Evolutionary conservation across 352 stramenopile genomes (phyloP).

Genomic region (Phytophthora citrophthora): DNA sequence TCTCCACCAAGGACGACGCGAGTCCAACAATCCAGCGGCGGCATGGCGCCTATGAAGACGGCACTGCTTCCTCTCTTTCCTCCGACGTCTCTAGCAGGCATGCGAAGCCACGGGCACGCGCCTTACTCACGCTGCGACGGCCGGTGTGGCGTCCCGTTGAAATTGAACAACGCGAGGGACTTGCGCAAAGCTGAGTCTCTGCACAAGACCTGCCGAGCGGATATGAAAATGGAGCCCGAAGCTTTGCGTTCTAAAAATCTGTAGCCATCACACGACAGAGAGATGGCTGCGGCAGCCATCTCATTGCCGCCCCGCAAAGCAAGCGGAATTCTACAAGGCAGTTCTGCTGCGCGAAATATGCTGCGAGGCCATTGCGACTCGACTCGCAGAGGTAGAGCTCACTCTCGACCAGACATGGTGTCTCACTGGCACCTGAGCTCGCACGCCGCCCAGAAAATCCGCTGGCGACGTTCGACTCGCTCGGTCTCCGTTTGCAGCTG

Average conservation of each 20-base stretch:
- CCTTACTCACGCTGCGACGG: constrained; percentile 12
- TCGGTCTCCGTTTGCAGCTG: neutral
- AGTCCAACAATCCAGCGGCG: constrained; percentile 7
- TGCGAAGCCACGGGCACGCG: constrained; percentile 9
- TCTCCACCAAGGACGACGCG: neutral
- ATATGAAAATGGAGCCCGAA: constrained; percentile 11
- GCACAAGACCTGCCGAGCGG: constrained; percentile 7
- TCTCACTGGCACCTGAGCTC: constrained; percentile 32
- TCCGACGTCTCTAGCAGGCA: neutral
- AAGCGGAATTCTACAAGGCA: too few species aligned
- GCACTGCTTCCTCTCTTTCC: neutral
- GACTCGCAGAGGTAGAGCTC: neutral
- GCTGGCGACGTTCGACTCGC: neutral
- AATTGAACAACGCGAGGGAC: constrained; percentile 30
- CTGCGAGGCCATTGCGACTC: too few species aligned
- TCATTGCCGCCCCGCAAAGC: neutral
- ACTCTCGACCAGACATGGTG: constrained; percentile 18
- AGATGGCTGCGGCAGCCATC: too few species aligned
- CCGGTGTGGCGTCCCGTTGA: constrained; percentile 14
- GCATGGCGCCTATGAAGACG: too few species aligned
- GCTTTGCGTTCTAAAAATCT: constrained; percentile 16
- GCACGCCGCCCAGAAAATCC: constrained; percentile 7
- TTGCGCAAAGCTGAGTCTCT: constrained; percentile 1
- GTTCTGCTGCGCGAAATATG: too few species aligned
- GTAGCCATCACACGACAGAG: constrained; percentile 3